Percentiles rank a stretch among this genome's conserved stretches.
Conservation (phyloP, 805 yeast genomes). For the Monosporozyma aerobia region DNA sequence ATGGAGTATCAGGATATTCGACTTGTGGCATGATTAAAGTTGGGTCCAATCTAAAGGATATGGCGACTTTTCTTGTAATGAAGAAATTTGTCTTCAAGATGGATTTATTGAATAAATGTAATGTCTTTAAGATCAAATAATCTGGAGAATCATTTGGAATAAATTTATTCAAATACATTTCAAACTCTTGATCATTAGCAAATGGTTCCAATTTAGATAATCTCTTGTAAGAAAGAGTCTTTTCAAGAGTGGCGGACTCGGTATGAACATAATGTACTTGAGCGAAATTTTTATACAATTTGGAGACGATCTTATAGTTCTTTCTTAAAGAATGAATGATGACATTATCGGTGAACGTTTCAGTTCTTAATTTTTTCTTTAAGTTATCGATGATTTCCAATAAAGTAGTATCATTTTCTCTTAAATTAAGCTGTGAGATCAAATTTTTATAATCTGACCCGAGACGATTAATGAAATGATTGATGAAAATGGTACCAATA, state of each 20-base stretch:
- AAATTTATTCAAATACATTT: slow-evolving; percentile 51
- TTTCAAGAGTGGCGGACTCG: slow-evolving; percentile 40
- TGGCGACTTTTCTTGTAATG: slow-evolving; percentile 87
- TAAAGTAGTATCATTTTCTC: slow-evolving; percentile 50
- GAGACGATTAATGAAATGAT: slow-evolving; percentile 88
- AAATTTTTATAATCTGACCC: slow-evolving; percentile 82
- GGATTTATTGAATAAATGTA: slow-evolving; percentile 75
- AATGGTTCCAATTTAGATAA: slow-evolving; percentile 69
- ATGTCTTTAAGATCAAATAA: slow-evolving; percentile 68
- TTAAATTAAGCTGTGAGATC: slow-evolving; percentile 51
- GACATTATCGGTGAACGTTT: slow-evolving; percentile 81
- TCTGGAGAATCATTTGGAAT: slow-evolving; percentile 73
- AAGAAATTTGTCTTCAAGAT: slow-evolving; percentile 90
- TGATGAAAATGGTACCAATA: slow-evolving; percentile 82
- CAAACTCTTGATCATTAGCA: slow-evolving; percentile 65
- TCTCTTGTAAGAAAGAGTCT: slow-evolving; percentile 81
- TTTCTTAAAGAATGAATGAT: slow-evolving; percentile 68
- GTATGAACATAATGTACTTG: slow-evolving; percentile 72
- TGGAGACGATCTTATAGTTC: slow-evolving; percentile 64
- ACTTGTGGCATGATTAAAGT: slow-evolving; percentile 61
- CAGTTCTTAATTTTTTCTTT: slow-evolving; percentile 84
- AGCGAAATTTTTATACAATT: slow-evolving; percentile 84
- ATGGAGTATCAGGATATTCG: slow-evolving; percentile 90
- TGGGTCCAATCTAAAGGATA: slow-evolving; percentile 86
- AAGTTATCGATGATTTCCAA: slow-evolving; percentile 67